Base-by-base conservation (phyloP, 83 land plant species). In the Picea engelmannii region DNA sequence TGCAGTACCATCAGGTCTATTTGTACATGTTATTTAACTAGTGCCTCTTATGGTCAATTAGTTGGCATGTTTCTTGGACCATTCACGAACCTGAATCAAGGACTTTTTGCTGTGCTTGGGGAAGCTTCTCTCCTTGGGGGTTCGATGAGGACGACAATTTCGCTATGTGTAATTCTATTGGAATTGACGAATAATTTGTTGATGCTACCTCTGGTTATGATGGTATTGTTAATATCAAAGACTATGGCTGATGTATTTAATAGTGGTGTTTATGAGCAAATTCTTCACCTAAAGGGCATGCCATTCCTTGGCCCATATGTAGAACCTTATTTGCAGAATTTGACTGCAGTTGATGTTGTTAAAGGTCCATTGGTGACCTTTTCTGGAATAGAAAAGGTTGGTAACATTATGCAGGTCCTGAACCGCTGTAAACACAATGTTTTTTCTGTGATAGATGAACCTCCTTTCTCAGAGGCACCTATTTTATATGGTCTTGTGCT, bases 61-160 rank as follows among this genome's bases (percentile, higher is more conserved):
- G 35, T 31, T 31, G 93, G 93, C 4, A 85, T 84, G 75, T 62
- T 91, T 21, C 69, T 91, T 60, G 80, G 86, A 20, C 42, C 82
- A 31, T 40, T 84, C n/a, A 65, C 85, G 6, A 49, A 88, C 21
- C 77, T 92, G 24, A 90, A 92, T 82, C 83, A 87, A 64, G 93
- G 95, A 4, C 80, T 91, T 27, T 92, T 83, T 76, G 90, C 95
- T 11, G 81, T 91, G 58, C 85, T 92, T 47, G 95, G 93, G 17
- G 91, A 91, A 15, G 95, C 95, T 21, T 86, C 95, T 18, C 87
- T 92, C 77, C 85, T 92, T 16, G 95, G 93, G 17, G 95, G 95
- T 11, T 85, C 95, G n/a, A 91, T 92, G 93, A 80, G 93, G 21
- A 91, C 89, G 93, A 91, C 95, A 65, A 93, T 92, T 65, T 91